These are phyloP conservation scores for Cicer judaicum DNA, from an alignment of 306 rosid genomes.

Conservation along the genomic window DNA sequence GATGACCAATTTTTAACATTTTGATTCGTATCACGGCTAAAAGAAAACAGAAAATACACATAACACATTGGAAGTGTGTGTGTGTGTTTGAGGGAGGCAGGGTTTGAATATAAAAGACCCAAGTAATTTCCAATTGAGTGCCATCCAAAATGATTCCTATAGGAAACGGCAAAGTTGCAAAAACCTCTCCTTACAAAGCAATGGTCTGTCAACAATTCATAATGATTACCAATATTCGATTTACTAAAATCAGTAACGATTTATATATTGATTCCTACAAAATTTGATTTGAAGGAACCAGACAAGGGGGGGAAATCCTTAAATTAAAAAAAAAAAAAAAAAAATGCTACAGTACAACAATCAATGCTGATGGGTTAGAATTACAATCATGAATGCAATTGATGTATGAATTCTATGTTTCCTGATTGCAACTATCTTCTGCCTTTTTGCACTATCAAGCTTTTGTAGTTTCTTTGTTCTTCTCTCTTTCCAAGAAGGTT, in stretches of 20 bases:
- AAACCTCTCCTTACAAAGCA: conserved; percentile 24
- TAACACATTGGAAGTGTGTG: not conserved
- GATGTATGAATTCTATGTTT: conserved; percentile 44
- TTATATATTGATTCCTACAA: conserved; percentile 39
- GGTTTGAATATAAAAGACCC: not conserved
- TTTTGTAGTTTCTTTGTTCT: conserved; percentile 38
- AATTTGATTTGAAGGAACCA: conserved; percentile 39
- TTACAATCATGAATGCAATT: conserved; percentile 50
- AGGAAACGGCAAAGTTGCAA: conserved; percentile 22
- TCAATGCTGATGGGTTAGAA: conserved; percentile 55
- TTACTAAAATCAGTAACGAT: conserved; percentile 35
- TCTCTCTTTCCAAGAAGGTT: conserved; percentile 36
- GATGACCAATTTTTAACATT: too few species aligned
- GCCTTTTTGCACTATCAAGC: conserved; percentile 37
- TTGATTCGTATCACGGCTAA: too few species aligned
- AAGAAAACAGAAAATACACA: too few species aligned
- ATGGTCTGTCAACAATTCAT: conserved; percentile 20
- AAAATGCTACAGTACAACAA: conserved; percentile 49
- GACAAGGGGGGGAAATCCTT: conserved; percentile 11
- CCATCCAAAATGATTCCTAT: not conserved
- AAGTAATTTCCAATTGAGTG: conserved; percentile 12
- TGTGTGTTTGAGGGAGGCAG: not conserved
- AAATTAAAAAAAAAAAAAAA: conserved; percentile 23
- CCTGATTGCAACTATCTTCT: conserved; percentile 42
- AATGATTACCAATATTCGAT: not conserved